Evolutionary conservation across 495 filamentous ascomycete species (phyloP), one percentile per base, ranked within the genome.

Genomic region (Astrothelium subdiscretum): DNA sequence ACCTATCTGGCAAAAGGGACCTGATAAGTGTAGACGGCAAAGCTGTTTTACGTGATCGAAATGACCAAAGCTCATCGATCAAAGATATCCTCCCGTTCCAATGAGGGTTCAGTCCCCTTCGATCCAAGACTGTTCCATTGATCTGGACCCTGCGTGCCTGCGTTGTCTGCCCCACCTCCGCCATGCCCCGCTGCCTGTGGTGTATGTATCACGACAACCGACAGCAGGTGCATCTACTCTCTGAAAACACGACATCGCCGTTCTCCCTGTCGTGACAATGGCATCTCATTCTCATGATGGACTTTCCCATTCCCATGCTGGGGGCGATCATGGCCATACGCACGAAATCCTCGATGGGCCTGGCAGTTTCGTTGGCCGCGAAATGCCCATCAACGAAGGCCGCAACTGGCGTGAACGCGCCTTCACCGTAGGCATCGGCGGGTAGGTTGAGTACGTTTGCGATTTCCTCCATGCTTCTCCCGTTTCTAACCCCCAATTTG

Each of bases 281-380:
- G 35, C 65, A 13, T 69, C 73, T 61, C 86, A 88, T 66, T 80
- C 82, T 44, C 86, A 88, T 71, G 84, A 82, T 58, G 83, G 82
- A 62, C 10, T 59, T 8, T 48, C 65, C 51, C 73, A 76, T 61
- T 66, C 72, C 12, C 74, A 79, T 38, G 79, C 83, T 15, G 67
- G 65, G 61, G 83, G 81, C 61, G 90, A 94, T 69, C 94, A 98
- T 73, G 92, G 94, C 67, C 94, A 98, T 79, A 86, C 84, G 2
- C 94, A 97, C 74, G 94, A 97, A 77, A 91, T 97, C 71, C 87
- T 96, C 71, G 89, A 92, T 72, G 92, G 94, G 0, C 94, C 94
- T 2, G 94, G 94, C 44, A 92, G 88, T 61, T 97, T 86, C 74
- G 73, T 91, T 8, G 86, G 85, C 62, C 87, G 92, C n/a, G 94